Percentiles rank a stretch among this genome's conserved stretches.
These are phyloP conservation scores for Aspergillus sp. DNA, from an alignment of 2,329 filamentous ascomycete species.

Conservation along the genomic window DNA sequence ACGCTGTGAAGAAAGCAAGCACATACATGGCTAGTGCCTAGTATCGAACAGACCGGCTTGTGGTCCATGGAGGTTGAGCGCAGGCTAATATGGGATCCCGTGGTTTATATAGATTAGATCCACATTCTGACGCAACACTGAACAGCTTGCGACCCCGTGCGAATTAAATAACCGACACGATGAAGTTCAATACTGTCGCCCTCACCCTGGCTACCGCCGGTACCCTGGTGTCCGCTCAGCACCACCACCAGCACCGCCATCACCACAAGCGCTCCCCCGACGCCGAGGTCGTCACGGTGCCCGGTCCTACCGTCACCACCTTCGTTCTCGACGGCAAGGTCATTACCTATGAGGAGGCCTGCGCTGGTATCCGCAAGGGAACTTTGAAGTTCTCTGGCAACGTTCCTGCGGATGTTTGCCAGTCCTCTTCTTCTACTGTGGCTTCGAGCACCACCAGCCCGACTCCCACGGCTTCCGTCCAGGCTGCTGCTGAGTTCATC, in stretches of 20 bases:
- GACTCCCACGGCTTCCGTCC: slow-evolving; percentile 30
- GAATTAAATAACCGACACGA: slow-evolving; percentile 24
- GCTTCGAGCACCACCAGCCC: slow-evolving; percentile 30
- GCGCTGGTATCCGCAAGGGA: slow-evolving; percentile 70
- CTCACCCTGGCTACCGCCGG: slow-evolving; percentile 46
- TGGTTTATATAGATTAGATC: not conserved
- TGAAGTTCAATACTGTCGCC: slow-evolving; percentile 45
- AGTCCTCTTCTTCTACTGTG: slow-evolving; percentile 39
- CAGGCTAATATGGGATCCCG: not conserved
- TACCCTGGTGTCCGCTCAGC: slow-evolving; percentile 45
- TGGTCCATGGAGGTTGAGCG: not conserved
- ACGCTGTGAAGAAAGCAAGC: too few species aligned
- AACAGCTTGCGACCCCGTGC: not conserved
- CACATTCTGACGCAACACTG: slow-evolving; percentile 3
- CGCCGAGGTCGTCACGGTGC: slow-evolving; percentile 56
- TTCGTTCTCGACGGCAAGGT: slow-evolving; percentile 67
- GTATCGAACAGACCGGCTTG: not conserved
- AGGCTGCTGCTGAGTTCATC: slow-evolving; percentile 50
- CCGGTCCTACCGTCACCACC: slow-evolving; percentile 64
- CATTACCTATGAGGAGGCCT: slow-evolving; percentile 57
- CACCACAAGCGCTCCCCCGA: slow-evolving; percentile 45
- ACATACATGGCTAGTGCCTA: not conserved
- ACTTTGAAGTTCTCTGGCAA: slow-evolving; percentile 65
- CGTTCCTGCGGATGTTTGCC: slow-evolving; percentile 58
- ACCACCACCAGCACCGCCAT: slow-evolving; percentile 46